These are phyloP conservation scores for Gentiana macrophylla DNA, from an alignment of 257 asterid species.

Conservation along the genomic window DNA sequence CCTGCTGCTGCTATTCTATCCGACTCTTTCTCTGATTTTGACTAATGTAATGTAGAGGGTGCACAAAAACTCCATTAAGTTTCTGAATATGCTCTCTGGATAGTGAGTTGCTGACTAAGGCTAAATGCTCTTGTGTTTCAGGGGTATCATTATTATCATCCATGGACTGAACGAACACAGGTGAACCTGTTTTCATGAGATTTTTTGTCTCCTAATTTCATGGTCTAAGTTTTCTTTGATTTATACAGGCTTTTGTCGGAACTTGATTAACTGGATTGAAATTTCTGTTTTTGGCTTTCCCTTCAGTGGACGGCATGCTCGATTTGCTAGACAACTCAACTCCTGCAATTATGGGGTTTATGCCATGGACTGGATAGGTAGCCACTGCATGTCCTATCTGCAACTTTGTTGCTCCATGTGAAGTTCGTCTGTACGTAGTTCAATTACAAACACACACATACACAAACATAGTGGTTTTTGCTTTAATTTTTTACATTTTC, in stretches of 20 bases:
- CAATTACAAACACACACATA: background rate
- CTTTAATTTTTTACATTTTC: background rate
- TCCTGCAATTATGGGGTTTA: conserved; percentile 75
- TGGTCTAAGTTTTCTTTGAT: background rate
- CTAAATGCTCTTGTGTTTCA: conserved; percentile 27
- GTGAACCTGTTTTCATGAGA: conserved; percentile 18
- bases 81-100: conserved; percentile 5
- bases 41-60: background rate
- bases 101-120: conserved; percentile 4
- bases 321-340: conserved; percentile 75
- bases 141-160: conserved; percentile 85
- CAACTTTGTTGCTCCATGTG: background rate
- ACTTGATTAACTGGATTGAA: background rate
- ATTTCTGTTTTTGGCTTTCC: background rate
- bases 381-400: conserved; percentile 5
- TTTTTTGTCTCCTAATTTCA: background rate
- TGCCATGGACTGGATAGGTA: conserved; percentile 99
- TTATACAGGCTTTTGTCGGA: background rate
- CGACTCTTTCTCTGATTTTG: conserved; percentile 7
- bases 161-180: conserved; percentile 99
- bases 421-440: background rate
- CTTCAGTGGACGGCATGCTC: conserved; percentile 77
- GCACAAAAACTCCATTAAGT: background rate
- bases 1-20: conserved; percentile 18
- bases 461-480: background rate